Evolutionary conservation across 768 basidiomycete genomes (phyloP), one percentile per base, ranked within the genome.

Genomic region (Auricularia cornea): DNA sequence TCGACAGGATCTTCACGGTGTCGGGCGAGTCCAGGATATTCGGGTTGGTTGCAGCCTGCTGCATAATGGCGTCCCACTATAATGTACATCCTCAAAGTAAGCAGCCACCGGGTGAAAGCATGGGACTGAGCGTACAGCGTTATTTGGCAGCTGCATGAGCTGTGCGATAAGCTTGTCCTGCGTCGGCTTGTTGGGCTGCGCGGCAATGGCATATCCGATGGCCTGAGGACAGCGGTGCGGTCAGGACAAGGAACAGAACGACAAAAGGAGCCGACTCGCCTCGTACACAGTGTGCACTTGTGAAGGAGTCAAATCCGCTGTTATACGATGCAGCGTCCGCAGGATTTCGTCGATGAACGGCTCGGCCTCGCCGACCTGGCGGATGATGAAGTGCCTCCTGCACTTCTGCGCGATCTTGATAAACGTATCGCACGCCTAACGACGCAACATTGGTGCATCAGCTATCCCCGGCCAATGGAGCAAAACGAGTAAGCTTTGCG

Each of bases 371-470:
- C 94, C 94, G 10, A 94, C 89, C 74, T 99, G 97, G 72, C 95
- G 93, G 90, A 98, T 94, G 64, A 99, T 94, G 70, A 99, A 99
- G 75, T 99, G 97, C 61, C 96, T 84, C 48, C 94, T 83, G 74
- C 95, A 98, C 75, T 98, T 99, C 74, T 99, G 97, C 28, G 97
- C 94, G 69, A 99, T 99, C 78, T 98, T 99, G 80, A 99, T 98
- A 77, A 99, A 99, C 0, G 97, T 99, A 74, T 99, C 97, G 77
- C 97, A 99, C 56, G 97, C 97, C 35, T 38, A 14, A n/a, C n/a
- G n/a, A n/a, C n/a, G 0, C 8, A 38, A 38, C 35, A 38, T 38
- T 8, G n/a, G n/a, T n/a, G n/a, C n/a, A n/a, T n/a, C n/a, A n/a
- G n/a, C n/a, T n/a, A n/a, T n/a, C n/a, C n/a, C n/a, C n/a, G n/a